Evolutionary conservation across 2,329 filamentous ascomycete genomes (phyloP).

Genomic region (Paecilomyces variotii): DNA sequence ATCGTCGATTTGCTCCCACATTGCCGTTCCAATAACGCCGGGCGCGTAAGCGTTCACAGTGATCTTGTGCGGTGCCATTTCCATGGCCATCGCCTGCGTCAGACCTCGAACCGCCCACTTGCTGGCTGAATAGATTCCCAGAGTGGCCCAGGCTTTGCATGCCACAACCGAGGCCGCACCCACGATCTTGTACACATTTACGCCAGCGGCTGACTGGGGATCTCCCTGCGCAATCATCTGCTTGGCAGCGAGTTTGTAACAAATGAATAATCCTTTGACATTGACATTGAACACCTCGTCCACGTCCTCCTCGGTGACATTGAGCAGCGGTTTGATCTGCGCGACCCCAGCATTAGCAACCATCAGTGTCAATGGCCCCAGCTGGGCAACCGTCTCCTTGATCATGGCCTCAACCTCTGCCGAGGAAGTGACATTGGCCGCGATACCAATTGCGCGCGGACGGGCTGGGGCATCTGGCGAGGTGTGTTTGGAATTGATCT

Average conservation of each 20-base stretch:
- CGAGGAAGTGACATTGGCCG: constrained; percentile 55
- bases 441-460: constrained; percentile 40
- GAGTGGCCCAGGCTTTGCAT: constrained; percentile 51
- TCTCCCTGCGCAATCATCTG: constrained; percentile 57
- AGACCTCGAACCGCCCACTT: constrained; percentile 62
- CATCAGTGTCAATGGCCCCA: constrained; percentile 47
- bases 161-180: constrained; percentile 50
- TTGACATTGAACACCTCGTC: constrained; percentile 57
- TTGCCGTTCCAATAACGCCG: constrained; percentile 58
- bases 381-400: constrained; percentile 41
- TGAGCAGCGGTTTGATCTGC: constrained; percentile 49
- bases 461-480: background rate
- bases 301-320: constrained; percentile 51
- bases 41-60: constrained; percentile 61
- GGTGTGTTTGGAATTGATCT: constrained; percentile 9
- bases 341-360: constrained; percentile 57
- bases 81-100: constrained; percentile 59
- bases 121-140: constrained; percentile 56
- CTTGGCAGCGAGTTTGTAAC: constrained; percentile 54
- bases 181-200: constrained; percentile 39
- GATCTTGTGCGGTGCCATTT: constrained; percentile 56
- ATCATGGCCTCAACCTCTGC: constrained; percentile 48
- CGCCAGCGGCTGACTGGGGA: constrained; percentile 17
- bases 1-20: constrained; percentile 63
- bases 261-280: constrained; percentile 58